These are phyloP conservation scores for Fusarium sacchari DNA, from an alignment of 2,329 filamentous ascomycete species.

Conservation along the genomic window DNA sequence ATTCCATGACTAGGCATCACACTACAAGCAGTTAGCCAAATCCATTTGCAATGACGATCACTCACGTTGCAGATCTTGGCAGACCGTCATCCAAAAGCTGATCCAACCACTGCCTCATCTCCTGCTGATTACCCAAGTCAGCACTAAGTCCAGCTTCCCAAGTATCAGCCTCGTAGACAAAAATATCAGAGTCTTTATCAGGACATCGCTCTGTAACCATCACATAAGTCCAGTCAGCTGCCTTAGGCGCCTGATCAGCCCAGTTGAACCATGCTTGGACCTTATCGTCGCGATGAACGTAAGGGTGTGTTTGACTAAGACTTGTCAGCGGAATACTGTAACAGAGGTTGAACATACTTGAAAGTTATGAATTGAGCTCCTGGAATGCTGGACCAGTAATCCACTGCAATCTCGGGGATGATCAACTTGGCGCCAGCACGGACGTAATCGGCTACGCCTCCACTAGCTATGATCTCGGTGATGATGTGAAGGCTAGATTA, in stretches of 20 bases:
- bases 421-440: slow-evolving; percentile 6
- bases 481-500: slow-evolving; percentile 20
- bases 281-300: background rate
- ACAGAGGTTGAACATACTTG: background rate
- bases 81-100: background rate
- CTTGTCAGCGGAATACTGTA: background rate
- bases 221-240: slow-evolving; percentile 21
- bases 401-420: slow-evolving; percentile 3
- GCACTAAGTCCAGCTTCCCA: background rate
- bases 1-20: background rate
- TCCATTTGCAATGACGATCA: accelerated
- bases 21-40: background rate
- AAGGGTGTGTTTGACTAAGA: slow-evolving; percentile 14
- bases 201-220: slow-evolving; percentile 5
- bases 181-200: background rate
- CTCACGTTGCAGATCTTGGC: background rate
- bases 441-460: slow-evolving; percentile 8
- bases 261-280: slow-evolving; percentile 22
- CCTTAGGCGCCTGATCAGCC: slow-evolving; percentile 11
- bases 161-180: background rate
- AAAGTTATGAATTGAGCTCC: slow-evolving; percentile 9
- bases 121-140: background rate
- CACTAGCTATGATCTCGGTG: slow-evolving; percentile 21
- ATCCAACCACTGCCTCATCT: slow-evolving; percentile 2
- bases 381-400: slow-evolving; percentile 21